A percentile compares a stretch with the other conserved stretches of the same genome.
phyloP scores from a whole-genome alignment of 768 basidiomycete genomes.

The Lactarius indigo region DNA sequence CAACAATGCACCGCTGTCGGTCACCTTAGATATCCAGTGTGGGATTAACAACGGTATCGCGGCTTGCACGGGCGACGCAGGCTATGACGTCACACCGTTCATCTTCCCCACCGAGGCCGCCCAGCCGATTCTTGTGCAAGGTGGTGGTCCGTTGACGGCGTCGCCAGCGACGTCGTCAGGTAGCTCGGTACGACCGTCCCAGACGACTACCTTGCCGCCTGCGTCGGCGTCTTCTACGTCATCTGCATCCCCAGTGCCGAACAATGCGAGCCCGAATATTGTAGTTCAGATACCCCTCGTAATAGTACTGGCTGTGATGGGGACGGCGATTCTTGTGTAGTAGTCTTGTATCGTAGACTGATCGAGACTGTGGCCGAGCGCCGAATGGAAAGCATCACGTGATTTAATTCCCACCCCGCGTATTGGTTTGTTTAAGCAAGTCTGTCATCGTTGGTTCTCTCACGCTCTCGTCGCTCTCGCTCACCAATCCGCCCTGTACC shows the following conservation, averaged over 20 bases:
- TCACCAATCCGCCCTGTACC: slow-evolving; percentile 4
- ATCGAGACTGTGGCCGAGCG: not conserved
- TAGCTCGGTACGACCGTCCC: not conserved
- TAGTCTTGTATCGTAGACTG: no score
- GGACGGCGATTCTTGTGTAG: not conserved
- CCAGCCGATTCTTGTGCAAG: slow-evolving; percentile 7
- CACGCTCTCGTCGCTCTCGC: slow-evolving; percentile 3
- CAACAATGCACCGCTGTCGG: not conserved
- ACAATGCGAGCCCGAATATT: not conserved
- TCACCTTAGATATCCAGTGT: slow-evolving; percentile 10
- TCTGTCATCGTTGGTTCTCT: not conserved
- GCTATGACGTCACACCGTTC: not conserved
- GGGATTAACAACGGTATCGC: slow-evolving; percentile 3
- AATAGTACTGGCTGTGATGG: not conserved
- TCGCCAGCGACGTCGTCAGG: not conserved
- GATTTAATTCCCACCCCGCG: not conserved
- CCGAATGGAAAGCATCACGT: not conserved
- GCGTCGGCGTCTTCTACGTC: not conserved
- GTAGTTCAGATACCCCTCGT: not conserved
- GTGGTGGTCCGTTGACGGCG: not conserved
- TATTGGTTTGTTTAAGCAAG: not conserved
- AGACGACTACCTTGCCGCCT: not conserved
- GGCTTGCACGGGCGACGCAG: not conserved
- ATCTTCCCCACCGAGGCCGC: not conserved
- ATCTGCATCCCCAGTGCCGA: not conserved